Percentiles rank a stretch among this genome's conserved stretches.
phyloP scores from a whole-genome alignment of 805 yeast species.

The Candida chilensis region DNA sequence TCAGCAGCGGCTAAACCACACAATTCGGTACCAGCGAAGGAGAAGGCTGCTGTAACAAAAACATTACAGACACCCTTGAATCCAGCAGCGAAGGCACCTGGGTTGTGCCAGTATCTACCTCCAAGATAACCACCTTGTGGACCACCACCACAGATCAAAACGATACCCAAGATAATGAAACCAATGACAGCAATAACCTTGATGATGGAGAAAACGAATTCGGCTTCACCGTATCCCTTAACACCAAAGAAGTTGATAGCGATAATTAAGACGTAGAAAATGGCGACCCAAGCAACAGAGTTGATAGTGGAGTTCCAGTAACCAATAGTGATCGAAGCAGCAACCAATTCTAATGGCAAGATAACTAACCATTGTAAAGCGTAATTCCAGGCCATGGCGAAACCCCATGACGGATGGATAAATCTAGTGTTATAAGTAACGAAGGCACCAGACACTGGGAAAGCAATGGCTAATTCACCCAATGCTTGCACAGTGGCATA shows the following conservation, averaged over 20 bases:
- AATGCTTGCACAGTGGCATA: constrained; percentile 25
- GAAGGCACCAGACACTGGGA: constrained; percentile 46
- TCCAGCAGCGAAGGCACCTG: constrained; percentile 46
- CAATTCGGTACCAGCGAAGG: constrained; percentile 29
- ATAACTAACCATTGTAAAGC: constrained; percentile 48
- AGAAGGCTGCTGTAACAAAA: constrained; percentile 32
- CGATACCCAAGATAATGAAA: constrained; percentile 36
- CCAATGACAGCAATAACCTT: constrained; percentile 40
- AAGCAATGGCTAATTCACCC: constrained; percentile 45
- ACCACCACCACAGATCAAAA: constrained; percentile 45
- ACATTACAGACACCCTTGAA: constrained; percentile 28
- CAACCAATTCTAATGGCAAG: constrained; percentile 52
- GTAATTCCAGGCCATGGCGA: constrained; percentile 44
- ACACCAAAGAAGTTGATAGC: constrained; percentile 44
- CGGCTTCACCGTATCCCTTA: constrained; percentile 48
- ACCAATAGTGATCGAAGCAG: constrained; percentile 46
- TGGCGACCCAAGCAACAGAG: constrained; percentile 54
- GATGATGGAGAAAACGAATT: constrained; percentile 36
- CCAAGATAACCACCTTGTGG: constrained; percentile 41
- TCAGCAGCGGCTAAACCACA: constrained; percentile 35
- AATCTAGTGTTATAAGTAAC: constrained; percentile 40
- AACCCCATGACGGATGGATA: constrained; percentile 47
- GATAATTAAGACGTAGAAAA: constrained; percentile 39
- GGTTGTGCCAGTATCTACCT: constrained; percentile 39
- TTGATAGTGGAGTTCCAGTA: constrained; percentile 47